phyloP scores from a whole-genome alignment of 768 basidiomycete genomes.

The Agrocybe pediades region DNA sequence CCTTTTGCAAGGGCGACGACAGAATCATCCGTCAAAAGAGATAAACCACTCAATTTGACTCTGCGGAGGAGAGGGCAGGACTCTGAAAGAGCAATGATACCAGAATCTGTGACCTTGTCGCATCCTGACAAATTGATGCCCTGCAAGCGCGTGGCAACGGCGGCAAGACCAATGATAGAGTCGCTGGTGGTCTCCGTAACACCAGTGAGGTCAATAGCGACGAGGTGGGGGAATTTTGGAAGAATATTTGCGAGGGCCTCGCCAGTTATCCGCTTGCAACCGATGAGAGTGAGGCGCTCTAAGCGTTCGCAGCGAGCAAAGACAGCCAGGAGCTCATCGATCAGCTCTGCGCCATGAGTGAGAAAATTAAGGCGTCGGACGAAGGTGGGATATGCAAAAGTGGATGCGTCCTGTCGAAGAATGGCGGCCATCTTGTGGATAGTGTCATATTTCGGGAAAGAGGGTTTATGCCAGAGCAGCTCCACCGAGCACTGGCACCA shows the following conservation, averaged over 20 bases:
- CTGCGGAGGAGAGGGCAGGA: conserved; percentile 80
- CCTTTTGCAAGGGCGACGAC: conserved; percentile 74
- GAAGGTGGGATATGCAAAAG: conserved; percentile 86
- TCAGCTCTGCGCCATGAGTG: conserved; percentile 65
- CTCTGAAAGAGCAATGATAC: conserved; percentile 73
- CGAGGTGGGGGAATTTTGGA: conserved; percentile 70
- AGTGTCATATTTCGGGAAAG: conserved; percentile 66
- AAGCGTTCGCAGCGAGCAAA: conserved; percentile 77
- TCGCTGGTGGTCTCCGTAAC: conserved; percentile 70
- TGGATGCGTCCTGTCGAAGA: conserved; percentile 62
- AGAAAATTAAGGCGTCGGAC: conserved; percentile 92
- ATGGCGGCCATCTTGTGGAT: conserved; percentile 80
- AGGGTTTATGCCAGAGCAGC: conserved; percentile 91
- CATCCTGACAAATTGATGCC: conserved; percentile 92
- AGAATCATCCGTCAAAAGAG: conserved; percentile 72
- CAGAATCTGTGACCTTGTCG: conserved; percentile 74
- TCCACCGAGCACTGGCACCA: conserved; percentile 98
- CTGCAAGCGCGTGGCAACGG: conserved; percentile 73
- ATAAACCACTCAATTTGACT: conserved; percentile 85
- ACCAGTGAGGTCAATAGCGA: conserved; percentile 84
- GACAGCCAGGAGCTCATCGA: conserved; percentile 71
- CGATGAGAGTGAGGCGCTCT: conserved; percentile 87
- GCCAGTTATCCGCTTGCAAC: conserved; percentile 70
- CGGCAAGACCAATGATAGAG: conserved; percentile 72
- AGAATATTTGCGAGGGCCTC: conserved; percentile 65